Evolutionary conservation across 257 asterid species (phyloP).

Genomic region (Lycium ferocissimum): DNA sequence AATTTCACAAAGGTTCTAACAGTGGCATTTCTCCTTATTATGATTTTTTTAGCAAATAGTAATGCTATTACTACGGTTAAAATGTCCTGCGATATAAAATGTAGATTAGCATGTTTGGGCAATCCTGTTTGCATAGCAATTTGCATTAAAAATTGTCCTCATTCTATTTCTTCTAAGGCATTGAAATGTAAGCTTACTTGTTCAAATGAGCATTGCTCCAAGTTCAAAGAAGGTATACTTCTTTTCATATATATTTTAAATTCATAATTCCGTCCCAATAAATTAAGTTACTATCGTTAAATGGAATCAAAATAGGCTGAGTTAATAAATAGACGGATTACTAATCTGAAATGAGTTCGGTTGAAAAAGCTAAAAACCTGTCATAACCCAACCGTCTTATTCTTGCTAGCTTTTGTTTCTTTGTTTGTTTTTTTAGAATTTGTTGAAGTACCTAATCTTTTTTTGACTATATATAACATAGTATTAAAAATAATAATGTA

Average conservation of each 20-base stretch:
- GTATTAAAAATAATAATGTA: background rate
- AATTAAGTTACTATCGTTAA: no score
- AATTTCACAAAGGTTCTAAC: background rate
- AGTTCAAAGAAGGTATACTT: slow-evolving; percentile 13
- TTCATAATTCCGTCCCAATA: background rate
- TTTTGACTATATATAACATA: background rate
- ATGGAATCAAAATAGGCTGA: no score
- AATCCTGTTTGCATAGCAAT: background rate
- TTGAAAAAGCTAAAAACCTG: no score
- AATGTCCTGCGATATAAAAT: background rate
- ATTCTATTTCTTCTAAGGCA: background rate
- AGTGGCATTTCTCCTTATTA: background rate
- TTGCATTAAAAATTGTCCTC: background rate
- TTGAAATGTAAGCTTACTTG: background rate
- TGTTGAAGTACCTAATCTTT: background rate
- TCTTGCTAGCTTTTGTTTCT: background rate
- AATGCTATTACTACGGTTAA: background rate
- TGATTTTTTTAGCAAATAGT: background rate
- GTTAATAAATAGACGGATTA: no score
- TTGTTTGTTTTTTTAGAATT: background rate
- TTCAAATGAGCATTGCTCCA: background rate
- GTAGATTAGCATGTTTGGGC: background rate
- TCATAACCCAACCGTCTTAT: background rate
- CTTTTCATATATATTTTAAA: background rate
- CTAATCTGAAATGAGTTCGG: background rate